Evolutionary conservation across 176 grass and related monocot genomes (phyloP), one percentile per base, ranked within the genome.

Genomic region (Triticum urartu): DNA sequence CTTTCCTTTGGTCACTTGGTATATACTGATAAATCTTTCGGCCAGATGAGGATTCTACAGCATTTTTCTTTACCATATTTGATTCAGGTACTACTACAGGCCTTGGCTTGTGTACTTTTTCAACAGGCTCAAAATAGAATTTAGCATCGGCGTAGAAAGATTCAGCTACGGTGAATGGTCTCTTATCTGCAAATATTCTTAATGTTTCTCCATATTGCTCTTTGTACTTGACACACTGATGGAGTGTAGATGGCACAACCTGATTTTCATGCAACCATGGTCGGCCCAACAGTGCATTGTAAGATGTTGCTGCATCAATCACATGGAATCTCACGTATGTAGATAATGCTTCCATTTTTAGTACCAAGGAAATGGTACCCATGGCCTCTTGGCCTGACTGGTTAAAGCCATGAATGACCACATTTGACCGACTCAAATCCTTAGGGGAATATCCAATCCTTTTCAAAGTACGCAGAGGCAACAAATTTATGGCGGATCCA

Each of bases 31-130:
- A 76, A 34, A 24, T 15, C 11, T 64, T 47, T 6, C 3, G 0
- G 12, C 1, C 8, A 10, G 24, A 33, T 3, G 56, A 36, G 0
- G 26, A 61, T 32, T 63, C 5, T 0, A 3, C 0, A 0, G 0
- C 1, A 7, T 54, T 17, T 11, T 4, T 14, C 0, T 45, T 2
- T 7, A 11, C 1, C 1, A 35, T 2, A 2, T 9, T 17, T 9
- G 20, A 26, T 15, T 63, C 18, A 10, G 0, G 4, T 22, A 22
- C 3, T 4, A 15, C 0, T 2, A 20, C 20, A 3, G 15, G 2
- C 17, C 35, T 77, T 35, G 28, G 22, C 10, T 77, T 77, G 9
- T 34, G 4, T 21, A 77, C 50, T n/a, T 83, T 83, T 1, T 43
- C 34, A 28, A 83, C 5, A 0, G 34, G 68, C 7, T 73, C 80